phyloP scores from a whole-genome alignment of 495 filamentous ascomycete species.

The Tuber microsphaerosporum region DNA sequence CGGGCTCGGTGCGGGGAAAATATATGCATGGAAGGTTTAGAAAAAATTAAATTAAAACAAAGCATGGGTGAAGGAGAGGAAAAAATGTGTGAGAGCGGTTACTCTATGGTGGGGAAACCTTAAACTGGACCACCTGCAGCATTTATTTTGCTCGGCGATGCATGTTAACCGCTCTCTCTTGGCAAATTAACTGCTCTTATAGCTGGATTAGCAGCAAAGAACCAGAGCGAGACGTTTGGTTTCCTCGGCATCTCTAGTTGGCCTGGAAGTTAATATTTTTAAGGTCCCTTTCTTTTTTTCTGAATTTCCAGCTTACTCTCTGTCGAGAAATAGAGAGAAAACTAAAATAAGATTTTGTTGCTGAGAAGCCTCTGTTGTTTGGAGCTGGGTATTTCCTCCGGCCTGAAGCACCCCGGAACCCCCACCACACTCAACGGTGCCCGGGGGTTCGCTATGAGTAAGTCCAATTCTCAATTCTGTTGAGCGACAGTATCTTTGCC shows the following conservation, averaged over 20 bases:
- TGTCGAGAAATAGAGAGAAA: not conserved
- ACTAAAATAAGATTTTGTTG: not conserved
- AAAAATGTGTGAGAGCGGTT: not conserved
- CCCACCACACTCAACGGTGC: not conserved
- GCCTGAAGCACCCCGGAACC: not conserved
- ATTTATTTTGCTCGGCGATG: not conserved
- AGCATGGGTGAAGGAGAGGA: not conserved
- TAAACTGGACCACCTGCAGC: not conserved
- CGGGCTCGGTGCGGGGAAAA: not conserved
- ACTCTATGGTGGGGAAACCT: not conserved
- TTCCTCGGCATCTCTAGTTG: not conserved
- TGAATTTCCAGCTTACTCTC: not conserved
- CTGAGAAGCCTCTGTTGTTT: not conserved
- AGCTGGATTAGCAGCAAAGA: not conserved
- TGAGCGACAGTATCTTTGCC: not conserved
- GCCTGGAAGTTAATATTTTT: not conserved
- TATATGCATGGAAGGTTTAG: not conserved
- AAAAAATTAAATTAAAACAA: not conserved
- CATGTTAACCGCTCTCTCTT: not conserved
- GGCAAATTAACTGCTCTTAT: not conserved
- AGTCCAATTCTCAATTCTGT: conserved; percentile 3
- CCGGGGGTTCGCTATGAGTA: not conserved
- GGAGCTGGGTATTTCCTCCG: not conserved
- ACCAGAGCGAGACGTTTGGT: not conserved
- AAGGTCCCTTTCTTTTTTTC: not conserved